Evolutionary conservation across 495 filamentous ascomycete genomes (phyloP).

Genomic region (Hypoxylon fragiforme): DNA sequence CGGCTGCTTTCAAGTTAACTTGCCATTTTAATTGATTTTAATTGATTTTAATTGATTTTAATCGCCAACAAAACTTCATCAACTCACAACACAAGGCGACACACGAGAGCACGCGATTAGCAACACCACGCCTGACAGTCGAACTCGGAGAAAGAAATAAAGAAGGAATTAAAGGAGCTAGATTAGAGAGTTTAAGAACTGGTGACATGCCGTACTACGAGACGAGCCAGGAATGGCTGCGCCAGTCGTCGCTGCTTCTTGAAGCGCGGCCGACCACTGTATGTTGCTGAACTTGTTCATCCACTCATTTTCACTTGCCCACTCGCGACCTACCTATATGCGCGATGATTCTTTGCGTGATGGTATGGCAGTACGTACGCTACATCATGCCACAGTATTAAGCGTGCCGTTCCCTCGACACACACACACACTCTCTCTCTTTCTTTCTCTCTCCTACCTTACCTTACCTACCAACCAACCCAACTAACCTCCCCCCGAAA

Average conservation of each 20-base stretch:
- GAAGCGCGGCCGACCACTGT: constrained; percentile 52
- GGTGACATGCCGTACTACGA: constrained; percentile 59
- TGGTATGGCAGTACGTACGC: background rate
- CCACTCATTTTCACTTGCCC: background rate
- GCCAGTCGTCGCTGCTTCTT: constrained; percentile 52
- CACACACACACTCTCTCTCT: too few species aligned
- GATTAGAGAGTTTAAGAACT: too few species aligned
- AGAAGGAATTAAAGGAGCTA: too few species aligned
- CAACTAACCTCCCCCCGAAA: background rate
- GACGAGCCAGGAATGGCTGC: constrained; percentile 59
- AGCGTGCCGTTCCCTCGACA: too few species aligned
- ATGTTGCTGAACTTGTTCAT: constrained; percentile 11
- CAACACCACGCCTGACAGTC: too few species aligned
- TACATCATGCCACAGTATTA: too few species aligned
- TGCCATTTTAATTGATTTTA: too few species aligned
- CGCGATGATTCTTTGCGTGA: background rate
- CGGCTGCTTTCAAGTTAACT: too few species aligned
- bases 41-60: too few species aligned
- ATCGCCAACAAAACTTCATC: constrained; percentile 11
- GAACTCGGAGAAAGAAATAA: too few species aligned
- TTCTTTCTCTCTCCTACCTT: constrained; percentile 1
- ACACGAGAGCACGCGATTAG: too few species aligned
- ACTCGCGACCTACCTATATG: too few species aligned
- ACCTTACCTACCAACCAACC: background rate
- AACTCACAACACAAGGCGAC: constrained; percentile 5